Evolutionary conservation across 2,329 filamentous ascomycete genomes (phyloP), one percentile per base, ranked within the genome.

Genomic region (Penicillium glabrum): DNA sequence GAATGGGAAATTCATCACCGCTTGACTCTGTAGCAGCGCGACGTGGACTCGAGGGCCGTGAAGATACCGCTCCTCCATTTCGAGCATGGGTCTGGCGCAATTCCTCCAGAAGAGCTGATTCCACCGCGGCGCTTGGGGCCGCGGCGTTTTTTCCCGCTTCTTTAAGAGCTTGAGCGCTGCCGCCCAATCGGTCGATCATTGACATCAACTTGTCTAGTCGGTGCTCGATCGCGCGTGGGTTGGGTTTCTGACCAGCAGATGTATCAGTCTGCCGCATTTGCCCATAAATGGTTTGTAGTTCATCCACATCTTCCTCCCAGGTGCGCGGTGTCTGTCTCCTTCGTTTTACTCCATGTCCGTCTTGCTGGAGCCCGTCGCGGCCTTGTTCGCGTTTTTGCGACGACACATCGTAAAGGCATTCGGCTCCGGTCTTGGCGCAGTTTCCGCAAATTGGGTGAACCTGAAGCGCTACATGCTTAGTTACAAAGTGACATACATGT

Each of bases 361-460:
- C 46, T 49, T 56, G 62, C 39, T 46, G 46, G 24, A 58, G 55
- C 10, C 23, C 49, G 16, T 66, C 57, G 26, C 50, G 60, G 39
- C 31, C 39, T 24, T 54, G 54, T 2, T 64, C 50, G 10, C 66
- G 62, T 39, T 67, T 74, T 51, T 68, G 67, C 48, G 65, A 64
- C 47, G 64, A 57, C n/a, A 62, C 64, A 66, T 77, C 73, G 61
- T 79, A 80, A 6, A 74, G 54, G 59, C 78, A 80, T 55, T 77
- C 67, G 56, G 73, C 71, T 23, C 71, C 71, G 44, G 74, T 78
- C 57, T 79, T 80, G 54, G 65, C 58, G 58, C 78, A 80, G 50
- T 77, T 79, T 27, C 76, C 75, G 62, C 78, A 80, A 14, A 76
- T 62, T 7, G 78, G 78, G 61, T 78, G 78, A 27, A 73, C 70